Conservation (phyloP, 129 eudicot species). For the Erigeron canadensis region DNA sequence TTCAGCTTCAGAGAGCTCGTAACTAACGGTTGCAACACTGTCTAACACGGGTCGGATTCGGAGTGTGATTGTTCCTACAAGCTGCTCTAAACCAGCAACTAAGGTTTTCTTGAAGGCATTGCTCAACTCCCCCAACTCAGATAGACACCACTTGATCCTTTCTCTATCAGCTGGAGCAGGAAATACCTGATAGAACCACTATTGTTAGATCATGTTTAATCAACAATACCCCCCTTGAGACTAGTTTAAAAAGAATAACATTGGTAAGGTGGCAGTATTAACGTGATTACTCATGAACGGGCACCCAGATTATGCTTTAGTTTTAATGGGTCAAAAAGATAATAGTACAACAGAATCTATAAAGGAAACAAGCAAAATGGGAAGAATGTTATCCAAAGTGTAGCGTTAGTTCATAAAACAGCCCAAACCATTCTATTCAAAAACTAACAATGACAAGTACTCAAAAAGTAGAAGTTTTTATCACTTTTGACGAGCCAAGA, state of each 20-base stretch:
- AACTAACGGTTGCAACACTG: constrained; percentile 69
- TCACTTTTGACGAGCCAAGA: too few species aligned
- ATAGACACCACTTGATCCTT: constrained; percentile 69
- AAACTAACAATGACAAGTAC: too few species aligned
- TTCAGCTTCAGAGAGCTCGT: constrained; percentile 79
- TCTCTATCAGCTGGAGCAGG: constrained; percentile 80
- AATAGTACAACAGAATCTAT: neutral
- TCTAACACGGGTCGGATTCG: constrained; percentile 75
- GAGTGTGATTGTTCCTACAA: constrained; percentile 66
- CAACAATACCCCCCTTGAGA: neutral
- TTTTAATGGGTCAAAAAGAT: neutral
- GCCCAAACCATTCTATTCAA: neutral
- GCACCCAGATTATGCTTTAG: neutral
- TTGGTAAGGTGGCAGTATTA: neutral
- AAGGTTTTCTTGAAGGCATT: constrained; percentile 73
- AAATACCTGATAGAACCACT: constrained; percentile 48
- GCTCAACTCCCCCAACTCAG: constrained; percentile 77
- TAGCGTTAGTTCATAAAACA: neutral
- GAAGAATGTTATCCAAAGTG: neutral
- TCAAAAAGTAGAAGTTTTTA: too few species aligned
- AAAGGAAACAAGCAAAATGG: neutral
- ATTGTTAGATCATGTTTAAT: neutral
- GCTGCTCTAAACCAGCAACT: constrained; percentile 64
- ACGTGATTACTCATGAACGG: neutral
- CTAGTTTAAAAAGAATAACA: constrained; percentile 5